A percentile compares a stretch with the other conserved stretches of the same genome.
Evolutionary conservation across 371 early-diverging fungal species (phyloP).

Genomic region (Umbelopsis sp.): DNA sequence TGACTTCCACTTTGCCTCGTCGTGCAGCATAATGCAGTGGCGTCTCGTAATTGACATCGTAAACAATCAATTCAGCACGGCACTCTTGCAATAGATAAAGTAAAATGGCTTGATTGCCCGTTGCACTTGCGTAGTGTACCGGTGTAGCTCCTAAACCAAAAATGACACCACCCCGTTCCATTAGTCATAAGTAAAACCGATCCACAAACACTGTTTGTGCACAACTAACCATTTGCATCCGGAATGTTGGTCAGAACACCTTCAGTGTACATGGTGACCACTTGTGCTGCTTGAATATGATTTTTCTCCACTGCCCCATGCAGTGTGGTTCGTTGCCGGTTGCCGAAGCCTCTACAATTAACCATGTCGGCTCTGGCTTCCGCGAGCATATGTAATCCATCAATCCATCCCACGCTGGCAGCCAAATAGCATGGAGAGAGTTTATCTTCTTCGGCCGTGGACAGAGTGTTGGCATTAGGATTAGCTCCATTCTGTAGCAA

Average conservation of each 20-base stretch:
- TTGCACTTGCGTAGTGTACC: slow-evolving; percentile 49
- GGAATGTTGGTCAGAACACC: slow-evolving; percentile 7
- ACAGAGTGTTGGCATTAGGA: slow-evolving; percentile 45
- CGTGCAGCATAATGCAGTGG: slow-evolving; percentile 49
- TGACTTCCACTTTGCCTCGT: slow-evolving; percentile 38
- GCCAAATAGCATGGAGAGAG: slow-evolving; percentile 51
- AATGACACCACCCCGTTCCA: background rate
- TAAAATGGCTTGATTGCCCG: slow-evolving; percentile 26
- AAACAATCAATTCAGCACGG: slow-evolving; percentile 12
- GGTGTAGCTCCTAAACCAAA: slow-evolving; percentile 41
- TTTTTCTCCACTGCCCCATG: slow-evolving; percentile 50
- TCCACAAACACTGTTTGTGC: slow-evolving; percentile 6
- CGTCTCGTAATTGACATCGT: slow-evolving; percentile 32
- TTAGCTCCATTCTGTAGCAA: slow-evolving; percentile 51
- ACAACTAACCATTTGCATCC: slow-evolving; percentile 16
- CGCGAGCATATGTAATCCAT: slow-evolving; percentile 43
- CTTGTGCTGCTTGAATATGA: slow-evolving; percentile 23
- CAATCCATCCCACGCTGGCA: slow-evolving; percentile 49
- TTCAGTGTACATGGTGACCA: slow-evolving; percentile 18
- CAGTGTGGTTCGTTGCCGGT: slow-evolving; percentile 39
- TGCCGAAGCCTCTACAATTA: slow-evolving; percentile 34
- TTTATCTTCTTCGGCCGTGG: slow-evolving; percentile 44
- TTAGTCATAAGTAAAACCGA: background rate
- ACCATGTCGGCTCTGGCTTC: slow-evolving; percentile 46
- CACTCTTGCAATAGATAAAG: slow-evolving; percentile 10